A percentile compares a stretch with the other conserved stretches of the same genome.
Conservation (phyloP, 129 eudicot species). For the Helichrysum umbraculigerum region DNA sequence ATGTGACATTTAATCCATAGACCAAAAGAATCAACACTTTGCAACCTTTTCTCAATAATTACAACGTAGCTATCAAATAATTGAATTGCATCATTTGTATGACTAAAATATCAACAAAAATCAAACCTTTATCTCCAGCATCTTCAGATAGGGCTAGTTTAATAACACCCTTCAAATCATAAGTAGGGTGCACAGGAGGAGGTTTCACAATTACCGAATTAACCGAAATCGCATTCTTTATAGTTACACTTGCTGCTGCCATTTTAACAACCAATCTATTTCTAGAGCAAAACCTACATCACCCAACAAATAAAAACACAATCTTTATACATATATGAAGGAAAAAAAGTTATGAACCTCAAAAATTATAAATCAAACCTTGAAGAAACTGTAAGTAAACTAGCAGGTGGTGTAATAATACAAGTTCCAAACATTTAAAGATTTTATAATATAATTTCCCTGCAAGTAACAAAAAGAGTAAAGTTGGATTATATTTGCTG, state of each 20-base stretch:
- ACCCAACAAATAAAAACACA: not conserved
- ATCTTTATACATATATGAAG: not conserved
- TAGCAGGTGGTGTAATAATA: slow-evolving; percentile 19
- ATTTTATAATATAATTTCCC: slow-evolving; percentile 1
- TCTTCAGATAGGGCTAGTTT: slow-evolving; percentile 89
- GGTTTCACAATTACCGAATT: slow-evolving; percentile 52
- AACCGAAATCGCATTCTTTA: slow-evolving; percentile 30
- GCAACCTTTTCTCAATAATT: not conserved
- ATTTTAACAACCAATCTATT: slow-evolving; percentile 54
- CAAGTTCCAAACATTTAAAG: slow-evolving; percentile 35
- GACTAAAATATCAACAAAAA: not conserved
- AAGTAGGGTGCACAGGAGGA: slow-evolving; percentile 92
- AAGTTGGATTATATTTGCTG: not conserved
- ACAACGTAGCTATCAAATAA: slow-evolving; percentile 17
- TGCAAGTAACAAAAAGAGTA: slow-evolving; percentile 15
- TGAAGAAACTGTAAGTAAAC: slow-evolving; percentile 34
- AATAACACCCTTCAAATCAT: slow-evolving; percentile 82
- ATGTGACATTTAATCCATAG: slow-evolving; percentile 12
- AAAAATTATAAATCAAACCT: slow-evolving; percentile 30
- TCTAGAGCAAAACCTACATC: slow-evolving; percentile 18
- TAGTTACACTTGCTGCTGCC: slow-evolving; percentile 41
- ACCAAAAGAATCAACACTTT: not conserved
- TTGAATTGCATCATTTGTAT: not conserved
- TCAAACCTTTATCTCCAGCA: slow-evolving; percentile 75
- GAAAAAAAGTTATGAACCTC: not conserved